Evolutionary conservation across 768 basidiomycete genomes (phyloP).

Genomic region (Mycena galopus): DNA sequence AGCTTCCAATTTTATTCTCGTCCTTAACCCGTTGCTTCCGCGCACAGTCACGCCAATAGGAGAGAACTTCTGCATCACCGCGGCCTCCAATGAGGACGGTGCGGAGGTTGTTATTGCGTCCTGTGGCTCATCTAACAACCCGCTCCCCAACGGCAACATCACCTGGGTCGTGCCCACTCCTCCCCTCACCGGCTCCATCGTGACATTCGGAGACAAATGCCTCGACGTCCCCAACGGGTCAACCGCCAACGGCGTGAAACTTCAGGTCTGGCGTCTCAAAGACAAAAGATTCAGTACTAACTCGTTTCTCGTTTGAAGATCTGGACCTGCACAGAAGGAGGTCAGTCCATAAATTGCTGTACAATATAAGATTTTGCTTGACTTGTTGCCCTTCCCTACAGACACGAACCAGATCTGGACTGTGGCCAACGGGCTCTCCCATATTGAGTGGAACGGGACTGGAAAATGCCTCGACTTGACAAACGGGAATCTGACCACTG

Average conservation of each 20-base stretch:
- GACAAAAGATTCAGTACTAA: no score
- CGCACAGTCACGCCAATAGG: neutral
- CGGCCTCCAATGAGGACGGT: neutral
- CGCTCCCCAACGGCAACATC: neutral
- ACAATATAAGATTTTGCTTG: no score
- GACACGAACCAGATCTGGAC: slow-evolving; percentile 18
- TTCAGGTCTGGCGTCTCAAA: slow-evolving; percentile 24
- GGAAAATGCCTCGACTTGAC: slow-evolving; percentile 18
- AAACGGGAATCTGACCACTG: slow-evolving; percentile 2
- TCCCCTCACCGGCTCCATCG: neutral
- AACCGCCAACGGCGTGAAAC: slow-evolving; percentile 36
- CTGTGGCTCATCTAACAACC: neutral
- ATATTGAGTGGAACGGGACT: slow-evolving; percentile 7
- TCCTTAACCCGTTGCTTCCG: no score
- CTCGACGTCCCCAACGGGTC: slow-evolving; percentile 38
- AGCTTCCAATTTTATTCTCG: neutral
- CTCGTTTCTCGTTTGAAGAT: neutral
- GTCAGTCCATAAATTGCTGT: no score
- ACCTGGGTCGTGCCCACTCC: neutral
- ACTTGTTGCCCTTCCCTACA: no score
- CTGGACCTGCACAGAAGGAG: slow-evolving; percentile 34
- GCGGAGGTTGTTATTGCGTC: neutral
- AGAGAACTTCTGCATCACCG: neutral
- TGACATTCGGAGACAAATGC: slow-evolving; percentile 28
- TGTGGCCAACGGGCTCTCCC: neutral